Evolutionary conservation across 2,329 filamentous ascomycete species (phyloP).

Genomic region (Blumeria hordei): DNA sequence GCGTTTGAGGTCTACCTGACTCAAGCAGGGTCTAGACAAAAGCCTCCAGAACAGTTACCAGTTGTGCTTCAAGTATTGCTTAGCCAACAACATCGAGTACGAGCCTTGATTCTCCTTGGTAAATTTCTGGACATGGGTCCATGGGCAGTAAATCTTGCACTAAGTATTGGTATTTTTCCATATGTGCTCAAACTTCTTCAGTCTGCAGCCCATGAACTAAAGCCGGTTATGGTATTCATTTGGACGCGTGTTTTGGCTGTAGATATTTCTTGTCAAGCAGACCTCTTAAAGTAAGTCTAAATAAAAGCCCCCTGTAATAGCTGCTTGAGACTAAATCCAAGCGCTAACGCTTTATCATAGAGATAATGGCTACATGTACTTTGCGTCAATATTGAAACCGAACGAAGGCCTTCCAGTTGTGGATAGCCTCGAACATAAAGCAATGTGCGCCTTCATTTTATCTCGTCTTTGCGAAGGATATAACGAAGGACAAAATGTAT

Average conservation of each 20-base stretch:
- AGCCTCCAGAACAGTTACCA: slow-evolving; percentile 78
- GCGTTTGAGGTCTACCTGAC: slow-evolving; percentile 90
- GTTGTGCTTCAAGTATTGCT: slow-evolving; percentile 89
- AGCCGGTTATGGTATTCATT: slow-evolving; percentile 98
- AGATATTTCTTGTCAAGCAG: slow-evolving; percentile 77
- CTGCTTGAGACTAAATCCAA: neutral
- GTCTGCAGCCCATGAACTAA: slow-evolving; percentile 80
- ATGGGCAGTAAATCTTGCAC: slow-evolving; percentile 92
- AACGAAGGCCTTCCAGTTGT: slow-evolving; percentile 61
- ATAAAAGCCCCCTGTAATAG: neutral
- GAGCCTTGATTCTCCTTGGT: slow-evolving; percentile 74
- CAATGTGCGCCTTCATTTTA: slow-evolving; percentile 96
- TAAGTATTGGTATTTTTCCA: slow-evolving; percentile 95
- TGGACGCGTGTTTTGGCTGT: slow-evolving; percentile 93
- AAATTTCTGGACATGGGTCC: slow-evolving; percentile 88
- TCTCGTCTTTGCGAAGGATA: slow-evolving; percentile 94
- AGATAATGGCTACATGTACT: slow-evolving; percentile 93
- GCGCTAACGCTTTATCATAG: slow-evolving; percentile 1
- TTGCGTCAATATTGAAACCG: slow-evolving; percentile 76
- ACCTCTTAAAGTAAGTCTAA: slow-evolving; percentile 44
- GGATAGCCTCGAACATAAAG: slow-evolving; percentile 82
- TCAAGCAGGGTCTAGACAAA: slow-evolving; percentile 60
- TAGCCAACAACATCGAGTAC: slow-evolving; percentile 79
- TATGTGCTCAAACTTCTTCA: slow-evolving; percentile 95
- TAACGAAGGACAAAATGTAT: slow-evolving; percentile 74